These are phyloP conservation scores for Xylaria grammica DNA, from an alignment of 495 filamentous ascomycete genomes.

Conservation along the genomic window DNA sequence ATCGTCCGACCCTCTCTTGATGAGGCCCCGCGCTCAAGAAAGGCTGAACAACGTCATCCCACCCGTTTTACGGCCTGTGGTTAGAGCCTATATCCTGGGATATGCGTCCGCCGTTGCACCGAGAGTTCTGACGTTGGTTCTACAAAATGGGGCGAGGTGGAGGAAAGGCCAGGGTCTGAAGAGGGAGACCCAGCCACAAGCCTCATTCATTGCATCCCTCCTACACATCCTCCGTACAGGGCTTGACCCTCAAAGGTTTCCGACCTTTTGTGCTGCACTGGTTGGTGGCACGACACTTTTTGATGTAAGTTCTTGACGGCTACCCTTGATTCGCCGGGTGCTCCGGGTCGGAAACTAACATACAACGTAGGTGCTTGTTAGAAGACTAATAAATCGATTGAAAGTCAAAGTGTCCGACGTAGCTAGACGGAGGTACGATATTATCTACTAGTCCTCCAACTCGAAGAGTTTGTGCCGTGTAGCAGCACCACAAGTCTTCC, in stretches of 20 bases:
- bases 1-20: conserved; percentile 23
- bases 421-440: conserved; percentile 33
- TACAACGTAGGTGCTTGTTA: conserved; percentile 11
- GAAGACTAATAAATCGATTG: conserved; percentile 11
- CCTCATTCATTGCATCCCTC: conserved; percentile 48
- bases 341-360: neutral
- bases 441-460: neutral
- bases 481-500: too few species aligned
- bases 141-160: conserved; percentile 50
- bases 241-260: conserved; percentile 67
- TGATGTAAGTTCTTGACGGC: conserved; percentile 63
- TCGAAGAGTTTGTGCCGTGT: too few species aligned
- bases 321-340: neutral
- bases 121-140: conserved; percentile 62
- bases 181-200: conserved; percentile 35
- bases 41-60: conserved; percentile 46
- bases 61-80: conserved; percentile 60
- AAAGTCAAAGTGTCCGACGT: conserved; percentile 26
- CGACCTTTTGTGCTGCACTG: conserved; percentile 78
- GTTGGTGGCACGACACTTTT: conserved; percentile 79
- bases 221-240: conserved; percentile 50
- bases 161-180: conserved; percentile 52
- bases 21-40: conserved; percentile 26
- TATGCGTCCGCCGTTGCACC: conserved; percentile 75
- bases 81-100: conserved; percentile 76